Base-by-base conservation (phyloP, 176 grass and related monocot genomes). In the Neostapfia colusana region DNA sequence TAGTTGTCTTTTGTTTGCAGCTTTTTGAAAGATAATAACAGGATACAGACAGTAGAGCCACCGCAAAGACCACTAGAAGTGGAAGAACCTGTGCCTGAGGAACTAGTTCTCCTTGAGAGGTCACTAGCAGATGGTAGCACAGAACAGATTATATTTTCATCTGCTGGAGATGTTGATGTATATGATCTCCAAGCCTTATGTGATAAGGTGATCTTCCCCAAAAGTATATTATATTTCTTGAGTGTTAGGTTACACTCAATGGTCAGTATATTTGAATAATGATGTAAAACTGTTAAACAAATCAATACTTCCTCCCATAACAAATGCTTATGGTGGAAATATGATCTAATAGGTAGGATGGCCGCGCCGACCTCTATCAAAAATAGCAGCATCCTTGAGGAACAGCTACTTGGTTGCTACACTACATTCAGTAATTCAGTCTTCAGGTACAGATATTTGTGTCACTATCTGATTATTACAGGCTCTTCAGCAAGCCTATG, bases 381-480 rank as follows among this genome's bases (percentile, higher is more conserved):
- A 93, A 88, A 81, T 97, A 80, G 88, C 90, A 21, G 86, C 85
- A 60, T 97, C 95, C 69, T 81, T 97, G 75, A 97, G 89, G 91
- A 97, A 97, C 75, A 97, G 95, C 77, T 93, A 91, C 24, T 83
- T 97, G 84, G 95, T 97, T 70, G 89, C 86, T 60, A 93, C 91
- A 14, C 75, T 97, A 66, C 86, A 97, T 91, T 97, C 91, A 38
- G 61, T 91, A 79, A 88, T 50, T 72, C 85, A 70, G 38, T 77
- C 75, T 75, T 72, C 91, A 5, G 76, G 35, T 74, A 72, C 85
- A 86, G 85, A 87, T 88, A 72, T 20, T 24, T 84, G 44, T 40
- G 36, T 40, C 18, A 17, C 67, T 48, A 37, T 77, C 81, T 10
- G 16, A 37, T 78, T 36, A 59, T 71, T 81, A 16, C 44, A 10